Evolutionary conservation across 2,329 filamentous ascomycete species (phyloP), one percentile per base, ranked within the genome.

Genomic region (Verticillium tricorpus): DNA sequence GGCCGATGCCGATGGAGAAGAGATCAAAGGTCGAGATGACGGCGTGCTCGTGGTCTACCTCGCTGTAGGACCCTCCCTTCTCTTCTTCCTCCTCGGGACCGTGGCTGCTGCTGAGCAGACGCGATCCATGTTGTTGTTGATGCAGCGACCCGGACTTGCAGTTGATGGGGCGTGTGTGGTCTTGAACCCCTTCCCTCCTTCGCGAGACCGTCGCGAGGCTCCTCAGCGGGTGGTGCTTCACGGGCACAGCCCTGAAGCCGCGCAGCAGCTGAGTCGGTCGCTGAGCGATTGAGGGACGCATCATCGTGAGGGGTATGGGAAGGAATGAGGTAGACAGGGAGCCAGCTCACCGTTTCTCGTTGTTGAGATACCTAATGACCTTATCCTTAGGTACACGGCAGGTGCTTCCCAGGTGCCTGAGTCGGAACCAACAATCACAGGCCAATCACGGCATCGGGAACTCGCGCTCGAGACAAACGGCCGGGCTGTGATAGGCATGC

Each of bases 21-120:
- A 82, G 73, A 67, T 82, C 80, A 64, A 82, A 82, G 0, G 80
- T 79, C 2, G 80, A 82, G 61, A 82, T 82, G 67, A 82, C 80
- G 62, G 80, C 80, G 66, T 82, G 80, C 65, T 82, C 80, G 56
- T 80, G 77, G 57, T 81, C 79, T 1, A 79, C 74, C 65, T 82
- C 80, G 63, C 76, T 81, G 68, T 82, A 82, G 12, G 74, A 77
- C 59, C 78, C 77, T 2, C 73, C 67, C 3, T 69, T 67, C 4
- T 70, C 67, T 1, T 77, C 74, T 32, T 74, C 73, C 12, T 68
- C 69, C 17, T 64, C 66, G 12, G 67, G 65, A 19, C 61, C 55
- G 45, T 39, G 52, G 31, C 62, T 61, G 58, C n/a, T 65, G 59
- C 57, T 61, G 31, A 65, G 34, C 19, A 40, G 19, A 32, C 60